These are phyloP conservation scores for Calonectria crousiana DNA, from an alignment of 2,329 filamentous ascomycete genomes.

Conservation along the genomic window DNA sequence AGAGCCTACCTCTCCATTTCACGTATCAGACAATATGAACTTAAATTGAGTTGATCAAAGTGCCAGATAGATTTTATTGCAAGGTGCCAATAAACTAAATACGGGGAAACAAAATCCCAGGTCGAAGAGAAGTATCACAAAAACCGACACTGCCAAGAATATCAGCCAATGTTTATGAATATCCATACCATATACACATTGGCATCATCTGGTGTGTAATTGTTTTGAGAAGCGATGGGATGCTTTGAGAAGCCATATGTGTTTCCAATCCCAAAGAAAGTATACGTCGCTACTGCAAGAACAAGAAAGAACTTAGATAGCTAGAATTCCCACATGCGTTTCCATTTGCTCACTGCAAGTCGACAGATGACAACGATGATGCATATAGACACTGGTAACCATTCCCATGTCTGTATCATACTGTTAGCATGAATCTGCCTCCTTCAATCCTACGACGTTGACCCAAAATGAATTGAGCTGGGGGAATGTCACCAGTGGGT, in stretches of 20 bases:
- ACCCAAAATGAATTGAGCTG: not conserved
- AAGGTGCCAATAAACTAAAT: not conserved
- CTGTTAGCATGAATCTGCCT: not conserved
- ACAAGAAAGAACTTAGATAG: not conserved
- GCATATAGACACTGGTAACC: not conserved
- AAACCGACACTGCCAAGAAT: not conserved
- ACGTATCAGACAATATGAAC: too few species aligned
- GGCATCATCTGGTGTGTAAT: not conserved
- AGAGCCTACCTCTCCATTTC: too few species aligned
- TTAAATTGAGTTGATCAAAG: too few species aligned
- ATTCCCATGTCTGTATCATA: not conserved
- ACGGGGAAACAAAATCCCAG: not conserved
- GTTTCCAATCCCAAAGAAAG: not conserved
- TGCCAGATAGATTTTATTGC: too few species aligned
- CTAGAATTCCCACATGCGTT: not conserved
- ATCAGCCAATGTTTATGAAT: not conserved
- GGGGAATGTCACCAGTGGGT: not conserved
- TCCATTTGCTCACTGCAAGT: not conserved
- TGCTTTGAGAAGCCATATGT: not conserved
- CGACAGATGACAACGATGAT: not conserved
- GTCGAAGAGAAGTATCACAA: not conserved
- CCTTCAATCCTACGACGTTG: too few species aligned
- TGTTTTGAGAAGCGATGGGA: not conserved
- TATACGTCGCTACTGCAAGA: not conserved
- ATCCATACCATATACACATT: too few species aligned